Base-by-base conservation (phyloP, 176 grass and related monocot genomes). In the Luzula sylvatica region DNA sequence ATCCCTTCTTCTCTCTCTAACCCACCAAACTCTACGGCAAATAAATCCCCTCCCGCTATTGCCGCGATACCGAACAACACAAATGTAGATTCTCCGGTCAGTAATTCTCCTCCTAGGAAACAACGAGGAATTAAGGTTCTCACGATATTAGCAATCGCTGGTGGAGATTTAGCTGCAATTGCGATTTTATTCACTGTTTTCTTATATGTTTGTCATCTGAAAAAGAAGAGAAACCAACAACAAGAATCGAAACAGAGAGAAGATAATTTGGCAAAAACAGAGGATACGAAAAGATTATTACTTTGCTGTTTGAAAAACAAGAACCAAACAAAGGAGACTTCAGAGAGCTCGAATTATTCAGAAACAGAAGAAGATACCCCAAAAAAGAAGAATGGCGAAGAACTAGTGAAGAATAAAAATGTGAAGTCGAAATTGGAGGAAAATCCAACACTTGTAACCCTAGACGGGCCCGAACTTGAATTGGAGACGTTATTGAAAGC, bases 401-500 rank as follows among this genome's bases (percentile, higher is more conserved):
- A 18, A 7, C 23, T 50, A 15, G 22, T 29, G 24, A 72, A 71
- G 48, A 69, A 17, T 14, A 38, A 24, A 59, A 40, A 42, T 19
- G 38, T 24, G 7, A 35, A 45, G 8, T 59, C 38, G 23, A 71
- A 65, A 53, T n/a, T 29, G 27, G 3, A 65, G 46, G 55, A 73
- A 64, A 35, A 30, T 50, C 50, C 62, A 6, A 60, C 66, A 19
- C 62, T 96, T 8, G 84, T 96, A 35, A 86, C 80, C n/a, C 74
- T 96, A 65, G 84, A 89, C 42, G 58, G 77, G 26, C 42, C 26
- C 13, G 80, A 78, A 38, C 71, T 96, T 55, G 84, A 89, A 72
- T 53, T 88, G 45, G 90, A 96, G 74, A 79, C 71, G 26, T 61
- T 96, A 27, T 65, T 96, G 11, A 96, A 96, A 67, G 90, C 83